Evolutionary conservation across 192 early-diverging fungal species (phyloP).

Genomic region (Mortierella hygrophila): DNA sequence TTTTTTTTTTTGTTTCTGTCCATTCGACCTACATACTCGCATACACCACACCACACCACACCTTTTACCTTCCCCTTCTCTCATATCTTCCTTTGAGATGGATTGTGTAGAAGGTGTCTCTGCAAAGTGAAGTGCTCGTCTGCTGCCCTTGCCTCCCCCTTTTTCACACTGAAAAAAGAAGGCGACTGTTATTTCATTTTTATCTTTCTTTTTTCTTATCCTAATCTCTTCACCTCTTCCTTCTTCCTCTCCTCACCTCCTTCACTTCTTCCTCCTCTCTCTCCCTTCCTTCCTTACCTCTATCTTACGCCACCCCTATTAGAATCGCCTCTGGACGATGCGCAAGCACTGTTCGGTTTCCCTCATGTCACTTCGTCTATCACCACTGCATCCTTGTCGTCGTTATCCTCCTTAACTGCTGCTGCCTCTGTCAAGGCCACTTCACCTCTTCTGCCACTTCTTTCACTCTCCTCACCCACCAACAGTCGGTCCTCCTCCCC

Average conservation of each 20-base stretch:
- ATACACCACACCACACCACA: not conserved
- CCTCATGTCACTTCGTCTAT: slow-evolving; percentile 34
- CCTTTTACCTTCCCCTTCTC: not conserved
- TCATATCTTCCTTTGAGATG: not conserved
- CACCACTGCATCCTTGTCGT: slow-evolving; percentile 16
- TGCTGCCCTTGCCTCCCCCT: slow-evolving; percentile 4
- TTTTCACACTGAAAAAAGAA: too few relatives aligned
- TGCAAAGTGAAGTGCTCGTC: not conserved
- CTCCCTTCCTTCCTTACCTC: not conserved
- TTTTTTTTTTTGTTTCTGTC: not conserved
- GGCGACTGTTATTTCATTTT: not conserved
- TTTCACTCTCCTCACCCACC: not conserved
- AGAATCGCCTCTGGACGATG: slow-evolving; percentile 42
- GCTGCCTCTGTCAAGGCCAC: slow-evolving; percentile 3
- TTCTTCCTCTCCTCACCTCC: not conserved
- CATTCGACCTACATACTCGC: too few relatives aligned
- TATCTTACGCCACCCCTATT: not conserved
- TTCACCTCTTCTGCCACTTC: slow-evolving; percentile 1
- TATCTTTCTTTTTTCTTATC: not conserved
- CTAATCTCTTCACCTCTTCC: slow-evolving; percentile 2
- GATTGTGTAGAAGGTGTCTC: not conserved
- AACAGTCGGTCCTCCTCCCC: not conserved
- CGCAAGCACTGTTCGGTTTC: slow-evolving; percentile 41
- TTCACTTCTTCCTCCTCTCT: not conserved
- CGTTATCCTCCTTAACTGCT: slow-evolving; percentile 32